These are phyloP conservation scores for Toxoplasma gondii DNA, from an alignment of 169 alveolate genomes.

Conservation along the genomic window DNA sequence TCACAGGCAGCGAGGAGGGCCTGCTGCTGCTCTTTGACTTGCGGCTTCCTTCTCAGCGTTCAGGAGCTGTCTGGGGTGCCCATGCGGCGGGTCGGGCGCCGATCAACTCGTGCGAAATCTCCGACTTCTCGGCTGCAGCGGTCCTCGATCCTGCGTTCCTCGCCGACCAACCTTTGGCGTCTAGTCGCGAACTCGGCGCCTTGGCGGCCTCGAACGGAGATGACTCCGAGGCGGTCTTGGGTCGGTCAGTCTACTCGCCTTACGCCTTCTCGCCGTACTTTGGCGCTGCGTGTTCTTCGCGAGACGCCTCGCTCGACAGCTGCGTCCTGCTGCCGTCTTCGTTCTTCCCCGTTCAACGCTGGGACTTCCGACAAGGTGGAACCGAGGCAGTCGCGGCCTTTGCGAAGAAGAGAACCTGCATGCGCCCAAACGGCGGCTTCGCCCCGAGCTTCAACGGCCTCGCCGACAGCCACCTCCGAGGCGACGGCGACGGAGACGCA, in stretches of 20 bases:
- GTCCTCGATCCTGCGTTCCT: not conserved
- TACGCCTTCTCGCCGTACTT: not conserved
- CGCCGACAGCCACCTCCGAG: not conserved
- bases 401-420: not conserved
- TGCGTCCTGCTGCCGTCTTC: constrained; percentile 16
- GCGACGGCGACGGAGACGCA: not conserved
- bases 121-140: constrained; percentile 18
- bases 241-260: not conserved
- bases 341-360: constrained; percentile 20
- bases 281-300: not conserved
- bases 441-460: not conserved
- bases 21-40: constrained; percentile 59
- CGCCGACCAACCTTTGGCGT: not conserved
- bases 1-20: constrained; percentile 58
- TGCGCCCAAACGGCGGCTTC: not conserved
- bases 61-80: constrained; percentile 22
- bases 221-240: not conserved
- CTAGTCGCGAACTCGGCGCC: not conserved
- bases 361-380: not conserved
- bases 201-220: not conserved
- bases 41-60: constrained; percentile 47
- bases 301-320: not conserved
- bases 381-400: not conserved
- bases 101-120: not conserved
- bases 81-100: not conserved